Evolutionary conservation across 805 yeast species (phyloP).

Genomic region (Ascoidea asiatica): DNA sequence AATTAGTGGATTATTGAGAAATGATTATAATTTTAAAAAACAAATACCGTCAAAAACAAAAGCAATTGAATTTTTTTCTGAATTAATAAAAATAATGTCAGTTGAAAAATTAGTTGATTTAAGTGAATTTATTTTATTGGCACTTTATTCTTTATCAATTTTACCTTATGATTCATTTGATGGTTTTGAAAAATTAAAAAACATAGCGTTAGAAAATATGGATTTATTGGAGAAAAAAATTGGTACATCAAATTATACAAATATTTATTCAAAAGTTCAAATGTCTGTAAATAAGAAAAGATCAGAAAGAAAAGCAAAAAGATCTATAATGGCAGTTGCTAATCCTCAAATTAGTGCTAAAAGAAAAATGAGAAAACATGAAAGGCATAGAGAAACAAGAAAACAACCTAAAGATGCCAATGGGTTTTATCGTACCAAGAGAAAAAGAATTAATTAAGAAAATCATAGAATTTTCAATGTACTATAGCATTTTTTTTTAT

Average conservation of each 20-base stretch:
- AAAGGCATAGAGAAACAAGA: constrained; percentile 63
- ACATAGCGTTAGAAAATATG: constrained; percentile 50
- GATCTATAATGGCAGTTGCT: constrained; percentile 60
- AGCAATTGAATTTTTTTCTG: constrained; percentile 57
- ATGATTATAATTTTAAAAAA: constrained; percentile 43
- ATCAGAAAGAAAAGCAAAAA: constrained; percentile 59
- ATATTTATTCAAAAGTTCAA: constrained; percentile 49
- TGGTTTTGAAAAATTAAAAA: constrained; percentile 30
- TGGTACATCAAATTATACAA: constrained; percentile 58
- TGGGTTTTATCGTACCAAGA: constrained; percentile 60
- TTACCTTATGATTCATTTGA: constrained; percentile 28
- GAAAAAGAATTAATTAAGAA: constrained; percentile 23
- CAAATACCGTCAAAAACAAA: constrained; percentile 50
- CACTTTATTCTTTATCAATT: constrained; percentile 38
- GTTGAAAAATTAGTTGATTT: constrained; percentile 27
- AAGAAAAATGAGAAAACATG: constrained; percentile 66
- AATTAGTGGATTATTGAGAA: constrained; percentile 48
- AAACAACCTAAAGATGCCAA: constrained; percentile 61
- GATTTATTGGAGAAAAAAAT: constrained; percentile 52
- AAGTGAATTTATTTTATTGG: constrained; percentile 25
- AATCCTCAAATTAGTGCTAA: constrained; percentile 78
- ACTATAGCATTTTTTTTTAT: too few relatives aligned
- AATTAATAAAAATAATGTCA: constrained; percentile 38
- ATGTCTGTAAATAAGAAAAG: constrained; percentile 47
- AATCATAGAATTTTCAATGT: too few relatives aligned